phyloP scores from a whole-genome alignment of 345 rosid genomes.

The Eucalyptus regnans region DNA sequence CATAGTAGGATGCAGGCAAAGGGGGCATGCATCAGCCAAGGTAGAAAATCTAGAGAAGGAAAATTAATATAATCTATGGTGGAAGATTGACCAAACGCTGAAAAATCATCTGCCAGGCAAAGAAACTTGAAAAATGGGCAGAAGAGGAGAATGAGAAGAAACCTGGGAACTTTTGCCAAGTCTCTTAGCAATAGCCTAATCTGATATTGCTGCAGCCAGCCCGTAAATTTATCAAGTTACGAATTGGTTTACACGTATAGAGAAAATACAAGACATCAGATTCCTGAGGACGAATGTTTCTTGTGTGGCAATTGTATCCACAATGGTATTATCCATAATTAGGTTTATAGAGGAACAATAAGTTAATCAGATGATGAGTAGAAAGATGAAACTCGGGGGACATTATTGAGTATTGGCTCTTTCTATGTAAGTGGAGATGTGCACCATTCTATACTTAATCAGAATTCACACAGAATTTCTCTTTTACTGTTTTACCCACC shows the following conservation, averaged over 20 bases:
- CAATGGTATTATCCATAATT: background rate
- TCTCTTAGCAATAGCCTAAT: background rate
- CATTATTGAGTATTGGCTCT: background rate
- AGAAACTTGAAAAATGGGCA: background rate
- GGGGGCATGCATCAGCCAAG: background rate
- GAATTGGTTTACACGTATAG: background rate
- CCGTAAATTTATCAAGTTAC: background rate
- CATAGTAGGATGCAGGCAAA: background rate
- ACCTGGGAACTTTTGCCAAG: background rate
- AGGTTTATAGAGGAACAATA: background rate
- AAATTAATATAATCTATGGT: background rate
- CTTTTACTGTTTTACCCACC: background rate
- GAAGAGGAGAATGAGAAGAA: background rate
- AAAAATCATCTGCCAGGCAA: background rate
- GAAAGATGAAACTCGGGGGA: background rate
- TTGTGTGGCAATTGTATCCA: background rate
- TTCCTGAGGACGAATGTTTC: background rate
- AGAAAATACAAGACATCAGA: background rate
- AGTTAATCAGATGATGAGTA: background rate
- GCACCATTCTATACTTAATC: background rate
- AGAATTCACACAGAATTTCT: background rate
- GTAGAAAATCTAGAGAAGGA: background rate
- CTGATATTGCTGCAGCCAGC: background rate
- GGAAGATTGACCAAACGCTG: background rate
- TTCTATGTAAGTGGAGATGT: background rate